Percentiles rank a stretch among this genome's conserved stretches.
phyloP scores from a whole-genome alignment of 371 early-diverging fungal species.

The Actinomortierella wolfii region DNA sequence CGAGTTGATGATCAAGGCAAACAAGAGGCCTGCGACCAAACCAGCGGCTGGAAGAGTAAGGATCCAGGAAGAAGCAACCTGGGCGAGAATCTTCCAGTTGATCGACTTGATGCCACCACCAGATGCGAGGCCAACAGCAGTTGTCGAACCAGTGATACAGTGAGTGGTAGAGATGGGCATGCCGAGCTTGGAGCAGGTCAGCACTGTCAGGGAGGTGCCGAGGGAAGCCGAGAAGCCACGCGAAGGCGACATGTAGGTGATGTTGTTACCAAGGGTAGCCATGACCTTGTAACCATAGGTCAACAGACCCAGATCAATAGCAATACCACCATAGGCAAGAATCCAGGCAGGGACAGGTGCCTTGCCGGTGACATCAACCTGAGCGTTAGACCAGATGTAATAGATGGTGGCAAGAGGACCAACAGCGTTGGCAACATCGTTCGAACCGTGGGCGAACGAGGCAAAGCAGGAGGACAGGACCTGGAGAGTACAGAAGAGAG shows the following conservation, averaged over 20 bases:
- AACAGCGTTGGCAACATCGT: slow-evolving; percentile 90
- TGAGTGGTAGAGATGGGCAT: slow-evolving; percentile 90
- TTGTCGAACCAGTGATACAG: slow-evolving; percentile 87
- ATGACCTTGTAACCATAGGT: slow-evolving; percentile 76
- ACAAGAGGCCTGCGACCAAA: slow-evolving; percentile 67
- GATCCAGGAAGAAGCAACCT: slow-evolving; percentile 78
- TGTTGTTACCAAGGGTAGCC: slow-evolving; percentile 82
- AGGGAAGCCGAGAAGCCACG: slow-evolving; percentile 86
- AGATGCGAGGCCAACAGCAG: slow-evolving; percentile 82
- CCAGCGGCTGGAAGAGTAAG: slow-evolving; percentile 83
- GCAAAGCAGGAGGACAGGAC: slow-evolving; percentile 84
- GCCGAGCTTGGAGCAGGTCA: slow-evolving; percentile 82
- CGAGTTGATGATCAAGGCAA: slow-evolving; percentile 63
- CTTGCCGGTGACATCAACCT: slow-evolving; percentile 54
- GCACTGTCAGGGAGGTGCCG: slow-evolving; percentile 82
- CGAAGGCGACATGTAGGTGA: slow-evolving; percentile 84
- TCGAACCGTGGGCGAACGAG: slow-evolving; percentile 91
- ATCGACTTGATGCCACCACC: slow-evolving; percentile 66
- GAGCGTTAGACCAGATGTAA: slow-evolving; percentile 67
- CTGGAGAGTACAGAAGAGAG: slow-evolving; percentile 85
- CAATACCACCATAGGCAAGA: slow-evolving; percentile 77
- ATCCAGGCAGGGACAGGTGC: slow-evolving; percentile 76
- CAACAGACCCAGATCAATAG: slow-evolving; percentile 81
- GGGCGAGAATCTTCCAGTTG: slow-evolving; percentile 82
- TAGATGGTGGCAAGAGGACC: slow-evolving; percentile 81